A percentile compares a stretch with the other conserved stretches of the same genome.
These are phyloP conservation scores for Phytopythium mirpurense DNA, from an alignment of 352 stramenopile species.

Conservation along the genomic window DNA sequence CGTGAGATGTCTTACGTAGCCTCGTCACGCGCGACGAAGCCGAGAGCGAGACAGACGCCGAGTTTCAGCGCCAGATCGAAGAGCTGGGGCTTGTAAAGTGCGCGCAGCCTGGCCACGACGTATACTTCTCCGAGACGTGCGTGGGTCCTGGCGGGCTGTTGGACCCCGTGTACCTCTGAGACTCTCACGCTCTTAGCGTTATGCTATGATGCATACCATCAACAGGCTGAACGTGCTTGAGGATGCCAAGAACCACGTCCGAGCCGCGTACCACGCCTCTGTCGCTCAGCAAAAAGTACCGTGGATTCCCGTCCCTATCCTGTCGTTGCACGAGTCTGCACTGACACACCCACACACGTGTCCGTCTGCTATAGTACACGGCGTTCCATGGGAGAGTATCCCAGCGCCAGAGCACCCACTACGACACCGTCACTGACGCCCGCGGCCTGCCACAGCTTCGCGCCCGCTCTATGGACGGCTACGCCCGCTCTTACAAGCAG, in stretches of 20 bases:
- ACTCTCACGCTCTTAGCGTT: background rate
- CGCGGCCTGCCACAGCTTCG: conserved; percentile 22
- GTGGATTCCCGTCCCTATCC: background rate
- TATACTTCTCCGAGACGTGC: conserved; percentile 34
- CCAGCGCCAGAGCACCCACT: conserved; percentile 48
- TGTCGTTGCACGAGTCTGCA: no score
- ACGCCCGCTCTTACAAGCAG: conserved; percentile 29
- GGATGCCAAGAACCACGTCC: conserved; percentile 60
- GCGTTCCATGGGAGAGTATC: conserved; percentile 37
- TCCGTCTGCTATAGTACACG: conserved; percentile 48
- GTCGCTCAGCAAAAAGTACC: conserved; percentile 36
- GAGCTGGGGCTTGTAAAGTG: conserved; percentile 42
- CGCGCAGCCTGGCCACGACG: conserved; percentile 27
- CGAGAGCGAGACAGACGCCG: conserved; percentile 7
- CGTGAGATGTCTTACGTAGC: no score
- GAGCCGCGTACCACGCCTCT: conserved; percentile 45
- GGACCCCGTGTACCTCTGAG: background rate
- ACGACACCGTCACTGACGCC: conserved; percentile 27
- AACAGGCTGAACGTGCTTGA: conserved; percentile 52
- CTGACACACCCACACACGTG: no score
- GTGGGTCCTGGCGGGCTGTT: background rate
- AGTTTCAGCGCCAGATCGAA: conserved; percentile 17
- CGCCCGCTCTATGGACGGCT: conserved; percentile 37
- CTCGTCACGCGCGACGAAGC: conserved; percentile 17
- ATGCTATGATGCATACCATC: no score